A percentile compares a stretch with the other conserved stretches of the same genome.
These are phyloP conservation scores for Amanita polypyramis DNA, from an alignment of 768 basidiomycete species.

Conservation along the genomic window DNA sequence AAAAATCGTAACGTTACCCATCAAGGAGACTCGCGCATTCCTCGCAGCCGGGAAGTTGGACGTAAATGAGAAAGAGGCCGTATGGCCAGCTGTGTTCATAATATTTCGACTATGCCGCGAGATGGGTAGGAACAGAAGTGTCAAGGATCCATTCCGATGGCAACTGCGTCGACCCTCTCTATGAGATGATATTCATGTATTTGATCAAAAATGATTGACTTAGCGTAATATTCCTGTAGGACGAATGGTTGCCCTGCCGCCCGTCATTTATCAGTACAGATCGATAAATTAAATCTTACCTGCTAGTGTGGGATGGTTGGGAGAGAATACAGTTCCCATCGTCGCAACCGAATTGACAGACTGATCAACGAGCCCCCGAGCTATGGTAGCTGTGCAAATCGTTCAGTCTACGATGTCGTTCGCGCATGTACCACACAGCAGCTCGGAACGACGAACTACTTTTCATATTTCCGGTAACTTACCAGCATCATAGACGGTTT, in stretches of 20 bases:
- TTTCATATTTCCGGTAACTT: conserved; percentile 2
- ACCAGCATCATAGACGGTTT: conserved; percentile 43
- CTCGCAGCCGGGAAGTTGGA: conserved; percentile 29
- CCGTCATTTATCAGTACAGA: neutral
- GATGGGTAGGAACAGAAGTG: conserved; percentile 41
- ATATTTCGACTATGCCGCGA: conserved; percentile 45
- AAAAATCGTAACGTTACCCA: conserved; percentile 39
- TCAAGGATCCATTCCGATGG: conserved; percentile 40
- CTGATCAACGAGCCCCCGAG: conserved; percentile 28
- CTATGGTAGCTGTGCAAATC: conserved; percentile 26
- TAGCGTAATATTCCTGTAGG: conserved; percentile 45
- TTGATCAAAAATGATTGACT: conserved; percentile 10
- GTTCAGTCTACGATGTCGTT: neutral
- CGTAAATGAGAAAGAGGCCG: conserved; percentile 35
- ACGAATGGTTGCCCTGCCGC: conserved; percentile 33
- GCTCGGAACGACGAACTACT: too few relatives aligned
- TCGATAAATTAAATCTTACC: conserved; percentile 17
- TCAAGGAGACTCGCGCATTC: conserved; percentile 36
- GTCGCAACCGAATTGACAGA: conserved; percentile 30
- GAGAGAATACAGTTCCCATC: conserved; percentile 40
- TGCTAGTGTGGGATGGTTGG: conserved; percentile 25
- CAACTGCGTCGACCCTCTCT: conserved; percentile 22
- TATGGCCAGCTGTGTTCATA: conserved; percentile 24
- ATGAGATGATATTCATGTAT: neutral
- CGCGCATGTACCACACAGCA: neutral